Conservation (phyloP, 495 filamentous ascomycete species). For the Entonaema liquescens region DNA sequence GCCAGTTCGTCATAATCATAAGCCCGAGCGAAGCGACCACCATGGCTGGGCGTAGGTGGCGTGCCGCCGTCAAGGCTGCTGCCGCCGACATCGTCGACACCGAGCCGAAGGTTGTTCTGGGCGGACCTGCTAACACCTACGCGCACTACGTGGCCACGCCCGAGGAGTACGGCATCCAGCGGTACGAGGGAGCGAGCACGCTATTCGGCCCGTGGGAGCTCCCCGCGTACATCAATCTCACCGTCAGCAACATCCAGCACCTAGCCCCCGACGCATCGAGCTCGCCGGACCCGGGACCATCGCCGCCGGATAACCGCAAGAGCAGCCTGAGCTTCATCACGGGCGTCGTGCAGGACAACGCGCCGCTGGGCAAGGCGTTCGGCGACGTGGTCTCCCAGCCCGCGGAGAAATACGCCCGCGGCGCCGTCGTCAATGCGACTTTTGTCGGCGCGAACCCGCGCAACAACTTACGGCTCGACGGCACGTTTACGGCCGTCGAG, state of each 20-base stretch:
- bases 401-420: slow-evolving; percentile 62
- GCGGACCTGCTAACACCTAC: slow-evolving; percentile 92
- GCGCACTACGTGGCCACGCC: slow-evolving; percentile 91
- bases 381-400: slow-evolving; percentile 72
- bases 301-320: slow-evolving; percentile 81
- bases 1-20: slow-evolving; percentile 87
- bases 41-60: slow-evolving; percentile 94
- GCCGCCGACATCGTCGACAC: slow-evolving; percentile 46
- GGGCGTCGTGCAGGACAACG: slow-evolving; percentile 76
- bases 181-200: slow-evolving; percentile 96
- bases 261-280: slow-evolving; percentile 62
- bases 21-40: slow-evolving; percentile 90
- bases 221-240: slow-evolving; percentile 87
- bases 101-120: slow-evolving; percentile 70
- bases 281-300: slow-evolving; percentile 65
- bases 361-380: slow-evolving; percentile 72
- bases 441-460: slow-evolving; percentile 93
- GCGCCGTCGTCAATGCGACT: slow-evolving; percentile 69
- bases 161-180: slow-evolving; percentile 89
- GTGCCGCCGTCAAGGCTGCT: slow-evolving; percentile 70
- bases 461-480: slow-evolving; percentile 84
- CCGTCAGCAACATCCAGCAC: slow-evolving; percentile 73
- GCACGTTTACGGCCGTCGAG: slow-evolving; percentile 84
- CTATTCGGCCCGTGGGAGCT: slow-evolving; percentile 86
- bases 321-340: slow-evolving; percentile 80